Percentiles rank a stretch among this genome's conserved stretches.
Evolutionary conservation across 768 basidiomycete species (phyloP).

Genomic region (Pleurotus sapidus): DNA sequence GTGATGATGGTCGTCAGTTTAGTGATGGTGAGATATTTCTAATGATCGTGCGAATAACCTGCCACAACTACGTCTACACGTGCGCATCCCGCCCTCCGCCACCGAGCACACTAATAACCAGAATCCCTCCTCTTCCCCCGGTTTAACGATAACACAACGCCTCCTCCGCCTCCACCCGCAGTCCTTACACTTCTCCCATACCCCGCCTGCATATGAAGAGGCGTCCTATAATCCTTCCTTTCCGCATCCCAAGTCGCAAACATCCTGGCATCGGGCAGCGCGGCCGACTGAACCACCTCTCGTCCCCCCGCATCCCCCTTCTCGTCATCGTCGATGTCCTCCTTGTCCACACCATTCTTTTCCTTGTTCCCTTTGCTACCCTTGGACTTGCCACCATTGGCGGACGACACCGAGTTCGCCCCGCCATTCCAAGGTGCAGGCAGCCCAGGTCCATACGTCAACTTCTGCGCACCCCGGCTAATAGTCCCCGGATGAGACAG

Average conservation of each 20-base stretch:
- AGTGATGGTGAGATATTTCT: too few species aligned
- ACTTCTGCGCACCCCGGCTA: conserved; percentile 43
- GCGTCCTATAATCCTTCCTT: conserved; percentile 41
- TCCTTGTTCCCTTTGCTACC: conserved; percentile 6
- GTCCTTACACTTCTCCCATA: conserved; percentile 10
- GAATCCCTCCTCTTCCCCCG: conserved; percentile 4
- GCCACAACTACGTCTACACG: too few species aligned
- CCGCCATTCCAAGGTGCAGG: conserved; percentile 52
- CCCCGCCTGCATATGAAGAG: conserved; percentile 20
- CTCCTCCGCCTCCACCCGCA: conserved; percentile 24
- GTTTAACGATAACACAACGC: conserved; percentile 10
- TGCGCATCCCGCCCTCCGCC: too few species aligned
- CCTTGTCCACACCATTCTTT: conserved; percentile 16
- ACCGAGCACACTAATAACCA: neutral
- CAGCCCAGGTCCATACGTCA: conserved; percentile 45
- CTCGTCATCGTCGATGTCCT: too few species aligned
- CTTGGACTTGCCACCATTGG: too few species aligned
- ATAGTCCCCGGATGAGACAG: conserved; percentile 66
- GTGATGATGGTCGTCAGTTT: too few species aligned
- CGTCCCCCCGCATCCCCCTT: too few species aligned
- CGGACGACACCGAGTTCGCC: too few species aligned
- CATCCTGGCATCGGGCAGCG: conserved; percentile 49
- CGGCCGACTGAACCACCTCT: conserved; percentile 18
- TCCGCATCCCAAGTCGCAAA: conserved; percentile 61
- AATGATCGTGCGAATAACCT: too few species aligned